Evolutionary conservation across 352 stramenopile genomes (phyloP).

Genomic region (Poterioochromonas sp.): DNA sequence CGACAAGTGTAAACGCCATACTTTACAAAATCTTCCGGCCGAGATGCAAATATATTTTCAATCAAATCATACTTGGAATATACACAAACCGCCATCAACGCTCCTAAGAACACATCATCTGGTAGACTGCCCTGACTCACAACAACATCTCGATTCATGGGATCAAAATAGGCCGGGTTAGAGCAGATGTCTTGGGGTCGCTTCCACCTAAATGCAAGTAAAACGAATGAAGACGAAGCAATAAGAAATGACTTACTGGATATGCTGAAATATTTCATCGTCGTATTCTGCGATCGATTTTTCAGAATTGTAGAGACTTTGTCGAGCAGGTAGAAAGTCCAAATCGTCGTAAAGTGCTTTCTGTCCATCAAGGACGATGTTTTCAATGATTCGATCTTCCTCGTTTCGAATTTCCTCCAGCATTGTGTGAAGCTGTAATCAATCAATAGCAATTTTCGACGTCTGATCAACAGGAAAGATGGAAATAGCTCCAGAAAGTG

Average conservation of each 20-base stretch:
- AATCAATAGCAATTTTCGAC: conserved; percentile 15
- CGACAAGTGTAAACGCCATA: conserved; percentile 77
- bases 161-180: conserved; percentile 15
- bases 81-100: conserved; percentile 61
- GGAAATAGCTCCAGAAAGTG: conserved; percentile 11
- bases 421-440: conserved; percentile 13
- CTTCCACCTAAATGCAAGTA: conserved; percentile 53
- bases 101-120: conserved; percentile 66
- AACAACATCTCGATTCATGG: conserved; percentile 51
- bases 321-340: conserved; percentile 41
- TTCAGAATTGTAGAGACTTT: conserved; percentile 44
- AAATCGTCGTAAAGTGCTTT: conserved; percentile 41
- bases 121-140: conserved; percentile 57
- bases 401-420: conserved; percentile 38
- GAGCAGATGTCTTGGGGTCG: conserved; percentile 41
- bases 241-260: background rate
- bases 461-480: conserved; percentile 13
- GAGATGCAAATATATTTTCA: conserved; percentile 76
- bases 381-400: conserved; percentile 46
- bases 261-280: conserved; percentile 22
- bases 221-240: background rate
- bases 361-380: conserved; percentile 34
- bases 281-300: conserved; percentile 45
- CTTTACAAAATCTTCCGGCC: conserved; percentile 52
- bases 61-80: conserved; percentile 64